These are phyloP conservation scores for Cryptosporidium xiaoi DNA, from an alignment of 169 alveolate genomes.

Conservation along the genomic window DNA sequence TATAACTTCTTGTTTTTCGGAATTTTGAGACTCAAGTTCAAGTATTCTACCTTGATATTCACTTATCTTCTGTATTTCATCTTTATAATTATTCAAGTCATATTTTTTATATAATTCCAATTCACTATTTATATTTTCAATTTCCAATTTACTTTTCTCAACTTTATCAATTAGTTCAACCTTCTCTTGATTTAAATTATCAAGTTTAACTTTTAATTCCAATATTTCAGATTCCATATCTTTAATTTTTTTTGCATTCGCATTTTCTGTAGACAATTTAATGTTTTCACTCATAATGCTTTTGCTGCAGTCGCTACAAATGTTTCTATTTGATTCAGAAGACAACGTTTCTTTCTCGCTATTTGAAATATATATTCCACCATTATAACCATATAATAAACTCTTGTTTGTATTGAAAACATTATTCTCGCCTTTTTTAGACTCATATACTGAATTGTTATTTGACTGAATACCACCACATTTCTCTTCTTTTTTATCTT, in stretches of 20 bases:
- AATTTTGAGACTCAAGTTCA: conserved; percentile 55
- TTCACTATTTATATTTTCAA: not conserved
- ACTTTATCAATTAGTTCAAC: not conserved
- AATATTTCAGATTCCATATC: not conserved
- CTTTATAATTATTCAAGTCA: not conserved
- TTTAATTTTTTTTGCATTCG: not conserved
- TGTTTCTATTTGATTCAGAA: not conserved
- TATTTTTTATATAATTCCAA: not conserved
- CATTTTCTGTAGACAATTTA: not conserved
- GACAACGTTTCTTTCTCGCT: not conserved
- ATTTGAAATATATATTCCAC: not conserved
- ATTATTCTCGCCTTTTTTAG: not conserved
- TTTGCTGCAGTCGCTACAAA: not conserved
- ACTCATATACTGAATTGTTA: not conserved
- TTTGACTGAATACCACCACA: not conserved
- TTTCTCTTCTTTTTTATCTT: not conserved
- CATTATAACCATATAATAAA: conserved; percentile 7
- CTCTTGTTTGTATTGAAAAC: not conserved
- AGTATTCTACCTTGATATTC: conserved; percentile 9
- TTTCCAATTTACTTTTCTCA: conserved; percentile 17
- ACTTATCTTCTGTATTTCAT: not conserved
- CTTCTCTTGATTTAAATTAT: not conserved
- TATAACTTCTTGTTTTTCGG: conserved; percentile 49
- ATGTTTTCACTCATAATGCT: not conserved
- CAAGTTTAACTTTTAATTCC: not conserved